phyloP scores from a whole-genome alignment of 768 basidiomycete genomes.

The Boletus rex-veris region DNA sequence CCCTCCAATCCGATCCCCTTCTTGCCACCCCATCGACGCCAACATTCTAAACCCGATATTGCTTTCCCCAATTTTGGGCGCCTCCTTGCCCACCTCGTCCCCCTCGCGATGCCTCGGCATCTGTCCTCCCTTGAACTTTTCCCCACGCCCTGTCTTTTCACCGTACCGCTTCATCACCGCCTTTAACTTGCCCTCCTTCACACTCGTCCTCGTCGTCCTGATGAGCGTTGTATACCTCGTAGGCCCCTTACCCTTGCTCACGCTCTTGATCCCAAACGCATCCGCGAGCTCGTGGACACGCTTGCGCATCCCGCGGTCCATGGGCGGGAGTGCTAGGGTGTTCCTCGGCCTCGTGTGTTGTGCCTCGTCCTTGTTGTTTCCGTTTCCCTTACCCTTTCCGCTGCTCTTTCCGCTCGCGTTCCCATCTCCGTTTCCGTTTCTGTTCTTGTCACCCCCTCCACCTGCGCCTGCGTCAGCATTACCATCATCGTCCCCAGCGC shows the following conservation, averaged over 20 bases:
- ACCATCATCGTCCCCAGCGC: too few species aligned
- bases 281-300: slow-evolving; percentile 76
- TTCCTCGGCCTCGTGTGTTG: too few species aligned
- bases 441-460: too few species aligned
- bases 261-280: slow-evolving; percentile 74
- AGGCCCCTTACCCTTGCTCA: slow-evolving; percentile 69
- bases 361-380: too few species aligned
- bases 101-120: slow-evolving; percentile 69
- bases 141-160: slow-evolving; percentile 16
- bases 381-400: too few species aligned
- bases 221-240: slow-evolving; percentile 71
- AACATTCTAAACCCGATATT: slow-evolving; percentile 90
- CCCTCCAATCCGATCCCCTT: slow-evolving; percentile 75
- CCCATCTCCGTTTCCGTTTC: too few species aligned
- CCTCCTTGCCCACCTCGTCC: slow-evolving; percentile 84
- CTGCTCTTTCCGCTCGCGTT: background rate
- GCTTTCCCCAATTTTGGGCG: slow-evolving; percentile 72
- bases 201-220: slow-evolving; percentile 58
- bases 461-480: too few species aligned
- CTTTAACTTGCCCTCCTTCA: slow-evolving; percentile 62
- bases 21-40: slow-evolving; percentile 87
- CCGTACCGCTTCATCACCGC: slow-evolving; percentile 37
- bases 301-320: slow-evolving; percentile 68
- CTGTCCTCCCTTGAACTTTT: slow-evolving; percentile 12
- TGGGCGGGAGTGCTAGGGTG: slow-evolving; percentile 67